Evolutionary conservation across 2,329 filamentous ascomycete species (phyloP).

Genomic region (Phialophora chinensis): DNA sequence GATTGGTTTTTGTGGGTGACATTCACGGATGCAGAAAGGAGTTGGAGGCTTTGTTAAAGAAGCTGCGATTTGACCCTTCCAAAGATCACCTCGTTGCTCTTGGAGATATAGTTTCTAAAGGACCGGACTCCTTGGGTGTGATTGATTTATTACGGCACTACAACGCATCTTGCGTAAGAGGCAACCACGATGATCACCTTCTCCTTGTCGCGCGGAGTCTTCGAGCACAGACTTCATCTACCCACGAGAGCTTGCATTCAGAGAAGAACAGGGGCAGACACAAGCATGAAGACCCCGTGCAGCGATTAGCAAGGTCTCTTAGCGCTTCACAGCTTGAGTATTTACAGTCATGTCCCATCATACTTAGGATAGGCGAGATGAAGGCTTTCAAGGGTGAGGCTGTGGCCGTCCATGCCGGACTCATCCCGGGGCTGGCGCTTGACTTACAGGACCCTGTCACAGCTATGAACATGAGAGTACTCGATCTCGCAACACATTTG

Average conservation of each 20-base stretch:
- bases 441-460: constrained; percentile 75
- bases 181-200: constrained; percentile 89
- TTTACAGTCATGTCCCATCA: constrained; percentile 75
- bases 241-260: not conserved
- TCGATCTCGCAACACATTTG: constrained; percentile 67
- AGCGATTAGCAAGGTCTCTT: constrained; percentile 63
- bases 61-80: constrained; percentile 65
- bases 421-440: constrained; percentile 76
- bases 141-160: constrained; percentile 75
- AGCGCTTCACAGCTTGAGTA: constrained; percentile 68
- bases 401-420: constrained; percentile 81
- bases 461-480: constrained; percentile 90
- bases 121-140: constrained; percentile 80
- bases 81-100: constrained; percentile 77
- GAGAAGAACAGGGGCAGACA: not conserved
- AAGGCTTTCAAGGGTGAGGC: constrained; percentile 64
- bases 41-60: constrained; percentile 66
- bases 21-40: constrained; percentile 84
- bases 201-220: constrained; percentile 67
- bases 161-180: constrained; percentile 80
- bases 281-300: constrained; percentile 46
- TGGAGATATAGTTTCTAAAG: constrained; percentile 84
- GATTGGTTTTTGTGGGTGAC: constrained; percentile 85
- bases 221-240: constrained; percentile 40
- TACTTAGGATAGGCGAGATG: constrained; percentile 72